Evolutionary conservation across 352 stramenopile species (phyloP).

Genomic region (Pythium rishiriense): DNA sequence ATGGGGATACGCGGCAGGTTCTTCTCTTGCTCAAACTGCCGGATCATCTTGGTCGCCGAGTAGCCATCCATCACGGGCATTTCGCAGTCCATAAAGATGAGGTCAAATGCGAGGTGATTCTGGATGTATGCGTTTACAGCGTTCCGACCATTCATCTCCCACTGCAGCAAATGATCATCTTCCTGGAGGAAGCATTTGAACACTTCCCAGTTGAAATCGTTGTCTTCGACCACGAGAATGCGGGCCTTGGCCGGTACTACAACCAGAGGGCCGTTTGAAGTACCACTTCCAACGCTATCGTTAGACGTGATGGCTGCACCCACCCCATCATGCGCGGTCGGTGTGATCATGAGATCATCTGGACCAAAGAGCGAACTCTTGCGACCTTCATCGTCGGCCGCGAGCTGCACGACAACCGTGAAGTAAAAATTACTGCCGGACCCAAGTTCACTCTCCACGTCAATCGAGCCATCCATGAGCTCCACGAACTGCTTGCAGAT

Average conservation of each 20-base stretch:
- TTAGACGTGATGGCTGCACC: slow-evolving; percentile 43
- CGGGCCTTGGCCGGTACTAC: slow-evolving; percentile 65
- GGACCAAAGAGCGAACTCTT: slow-evolving; percentile 53
- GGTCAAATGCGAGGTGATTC: slow-evolving; percentile 72
- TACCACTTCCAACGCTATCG: slow-evolving; percentile 43
- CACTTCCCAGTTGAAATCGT: slow-evolving; percentile 91
- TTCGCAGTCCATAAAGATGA: slow-evolving; percentile 86
- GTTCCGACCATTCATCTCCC: slow-evolving; percentile 76
- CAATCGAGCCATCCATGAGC: slow-evolving; percentile 87
- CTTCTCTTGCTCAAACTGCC: slow-evolving; percentile 64
- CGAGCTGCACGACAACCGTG: slow-evolving; percentile 63
- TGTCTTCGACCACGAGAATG: slow-evolving; percentile 87
- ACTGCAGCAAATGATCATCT: slow-evolving; percentile 80
- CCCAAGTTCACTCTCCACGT: slow-evolving; percentile 76
- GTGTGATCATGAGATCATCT: slow-evolving; percentile 47
- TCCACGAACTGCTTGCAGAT: slow-evolving; percentile 90
- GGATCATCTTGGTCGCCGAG: slow-evolving; percentile 68
- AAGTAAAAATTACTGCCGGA: slow-evolving; percentile 86
- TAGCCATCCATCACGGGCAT: slow-evolving; percentile 90
- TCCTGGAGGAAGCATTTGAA: slow-evolving; percentile 85
- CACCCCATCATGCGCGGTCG: slow-evolving; percentile 19
- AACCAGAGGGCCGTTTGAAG: slow-evolving; percentile 32
- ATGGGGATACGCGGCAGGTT: slow-evolving; percentile 75
- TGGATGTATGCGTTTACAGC: slow-evolving; percentile 73
- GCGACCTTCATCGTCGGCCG: slow-evolving; percentile 42